Base-by-base conservation (phyloP, 1,139 yeast species). In the Candida smagusa region DNA sequence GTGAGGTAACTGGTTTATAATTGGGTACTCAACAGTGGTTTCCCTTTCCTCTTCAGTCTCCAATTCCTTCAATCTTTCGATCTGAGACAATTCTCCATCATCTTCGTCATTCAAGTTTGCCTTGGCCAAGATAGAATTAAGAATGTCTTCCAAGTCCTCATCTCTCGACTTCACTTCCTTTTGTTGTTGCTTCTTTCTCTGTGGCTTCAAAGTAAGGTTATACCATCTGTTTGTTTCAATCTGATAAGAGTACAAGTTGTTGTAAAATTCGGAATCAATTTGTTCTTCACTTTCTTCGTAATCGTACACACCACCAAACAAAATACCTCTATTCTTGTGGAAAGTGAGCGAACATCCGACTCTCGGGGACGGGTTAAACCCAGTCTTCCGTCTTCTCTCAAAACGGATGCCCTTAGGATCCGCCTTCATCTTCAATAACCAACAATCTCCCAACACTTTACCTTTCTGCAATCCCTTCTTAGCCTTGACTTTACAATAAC, bases 301-400 rank as follows among this genome's bases (percentile, higher is more conserved):
- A 61, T 92, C 98, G 54, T 78, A 90, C 9, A 92, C 98, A 46
- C 98, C 98, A 30, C 97, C 98, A 65, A 90, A 92, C 56, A 90
- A 56, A 11, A 92, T 77, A 42, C 97, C 97, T 68, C 97, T 79
- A 43, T 94, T 95, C 52, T 89, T 86, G 61, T 92, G 97, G 53
- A 75, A 74, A 3, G 81, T 90, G 79, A 92, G 78, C 3, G 95
- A 83, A 55, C 96, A 86, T 0, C 98, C 98, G n/a, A 87, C 97
- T 52, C 98, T 77, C 16, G 97, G 86, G 4, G 89, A 77, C 3
- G 96, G 96, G 38, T 81, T 88, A 54, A 82, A 84, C 1, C 96
- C 96, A 54, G 88, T 94, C 50, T 86, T 88, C 46, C 86, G 79
- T 48, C 96, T 76, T 55, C 97, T 74, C 59, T 92, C 97, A 82